Evolutionary conservation across 768 basidiomycete genomes (phyloP).

Genomic region (Lyophyllum decastes): DNA sequence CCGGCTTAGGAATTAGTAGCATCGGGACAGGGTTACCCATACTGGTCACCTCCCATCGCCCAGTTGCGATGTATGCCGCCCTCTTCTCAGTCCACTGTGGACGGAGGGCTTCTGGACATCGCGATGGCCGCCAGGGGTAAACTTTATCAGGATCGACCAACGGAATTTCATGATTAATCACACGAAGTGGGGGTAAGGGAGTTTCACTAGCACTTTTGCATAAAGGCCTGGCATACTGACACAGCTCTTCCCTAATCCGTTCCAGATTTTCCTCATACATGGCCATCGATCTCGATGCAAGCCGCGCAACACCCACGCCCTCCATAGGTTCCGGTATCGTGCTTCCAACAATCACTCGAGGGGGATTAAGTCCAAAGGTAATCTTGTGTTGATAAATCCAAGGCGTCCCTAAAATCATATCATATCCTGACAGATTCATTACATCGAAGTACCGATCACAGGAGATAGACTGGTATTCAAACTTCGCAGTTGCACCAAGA

Average conservation of each 20-base stretch:
- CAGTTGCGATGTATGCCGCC: constrained; percentile 1
- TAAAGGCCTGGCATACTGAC: neutral
- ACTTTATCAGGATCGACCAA: constrained; percentile 29
- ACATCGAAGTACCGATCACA: constrained; percentile 21
- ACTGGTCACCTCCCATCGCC: constrained; percentile 6
- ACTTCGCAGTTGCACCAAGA: constrained; percentile 15
- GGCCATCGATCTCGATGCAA: constrained; percentile 2
- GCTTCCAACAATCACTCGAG: neutral
- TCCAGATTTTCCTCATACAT: neutral
- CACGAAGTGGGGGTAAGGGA: constrained; percentile 24
- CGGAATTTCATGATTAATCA: constrained; percentile 37
- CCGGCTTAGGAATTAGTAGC: neutral
- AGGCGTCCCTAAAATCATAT: neutral
- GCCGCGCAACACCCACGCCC: neutral
- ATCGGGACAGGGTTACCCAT: neutral
- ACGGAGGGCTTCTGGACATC: constrained; percentile 11
- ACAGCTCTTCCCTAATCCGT: neutral
- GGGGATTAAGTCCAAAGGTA: neutral
- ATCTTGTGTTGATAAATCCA: constrained; percentile 7
- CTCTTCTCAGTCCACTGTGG: constrained; percentile 13
- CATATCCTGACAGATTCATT: constrained; percentile 3
- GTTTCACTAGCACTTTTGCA: neutral
- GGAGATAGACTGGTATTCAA: constrained; percentile 35
- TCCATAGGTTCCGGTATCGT: neutral
- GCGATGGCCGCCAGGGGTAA: constrained; percentile 21